A percentile compares a stretch with the other conserved stretches of the same genome.
Evolutionary conservation across 805 yeast genomes (phyloP).

Genomic region (Zygotorulaspora danielsina): DNA sequence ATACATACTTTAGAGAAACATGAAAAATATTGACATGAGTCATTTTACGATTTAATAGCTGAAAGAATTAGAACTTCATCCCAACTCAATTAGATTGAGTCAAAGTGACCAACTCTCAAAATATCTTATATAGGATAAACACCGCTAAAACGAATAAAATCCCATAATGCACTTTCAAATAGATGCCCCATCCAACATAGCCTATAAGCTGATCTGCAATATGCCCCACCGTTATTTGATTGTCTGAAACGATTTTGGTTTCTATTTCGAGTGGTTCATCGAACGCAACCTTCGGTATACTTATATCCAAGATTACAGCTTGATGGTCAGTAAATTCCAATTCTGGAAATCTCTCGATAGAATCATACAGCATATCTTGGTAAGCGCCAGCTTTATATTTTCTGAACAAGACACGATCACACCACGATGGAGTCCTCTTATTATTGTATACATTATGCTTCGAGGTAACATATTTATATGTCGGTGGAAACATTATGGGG

Average conservation of each 20-base stretch:
- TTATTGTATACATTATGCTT: slow-evolving; percentile 43
- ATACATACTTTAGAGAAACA: no score
- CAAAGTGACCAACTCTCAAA: no score
- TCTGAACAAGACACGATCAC: slow-evolving; percentile 73
- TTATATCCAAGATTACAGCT: slow-evolving; percentile 59
- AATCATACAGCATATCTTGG: slow-evolving; percentile 42
- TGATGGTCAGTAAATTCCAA: slow-evolving; percentile 69
- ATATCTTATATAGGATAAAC: slow-evolving; percentile 3
- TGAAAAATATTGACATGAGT: no score
- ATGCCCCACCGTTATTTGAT: slow-evolving; percentile 13
- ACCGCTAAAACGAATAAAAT: slow-evolving; percentile 5
- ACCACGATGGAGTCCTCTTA: slow-evolving; percentile 80
- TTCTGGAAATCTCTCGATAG: slow-evolving; percentile 38
- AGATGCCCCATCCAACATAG: slow-evolving; percentile 27
- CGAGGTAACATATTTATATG: slow-evolving; percentile 61
- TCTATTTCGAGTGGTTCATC: slow-evolving; percentile 2
- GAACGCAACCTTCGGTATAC: slow-evolving; percentile 38
- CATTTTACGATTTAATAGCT: no score
- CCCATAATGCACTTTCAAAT: slow-evolving; percentile 13
- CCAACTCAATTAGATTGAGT: no score
- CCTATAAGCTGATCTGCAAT: slow-evolving; percentile 24
- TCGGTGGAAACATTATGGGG: slow-evolving; percentile 64
- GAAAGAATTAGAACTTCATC: no score
- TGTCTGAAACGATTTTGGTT: slow-evolving; percentile 3
- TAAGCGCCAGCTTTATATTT: slow-evolving; percentile 34